Evolutionary conservation across 257 asterid genomes (phyloP).

Genomic region (Ilex asprella): DNA sequence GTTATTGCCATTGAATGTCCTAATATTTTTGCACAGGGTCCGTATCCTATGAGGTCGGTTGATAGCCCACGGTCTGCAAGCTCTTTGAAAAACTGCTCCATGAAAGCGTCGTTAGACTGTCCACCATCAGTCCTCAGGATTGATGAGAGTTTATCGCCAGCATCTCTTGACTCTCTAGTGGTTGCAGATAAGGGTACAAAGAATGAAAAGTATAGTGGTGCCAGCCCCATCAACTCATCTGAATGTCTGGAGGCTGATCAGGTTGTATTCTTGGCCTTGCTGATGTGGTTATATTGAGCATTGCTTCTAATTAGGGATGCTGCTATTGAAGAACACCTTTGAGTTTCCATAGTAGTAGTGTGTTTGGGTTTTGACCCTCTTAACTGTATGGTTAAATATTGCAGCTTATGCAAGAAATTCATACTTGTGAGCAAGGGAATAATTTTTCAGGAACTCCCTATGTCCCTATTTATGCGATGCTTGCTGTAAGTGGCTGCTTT

Average conservation of each 20-base stretch:
- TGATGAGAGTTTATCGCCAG: constrained; percentile 53
- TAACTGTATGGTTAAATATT: constrained; percentile 26
- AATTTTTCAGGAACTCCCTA: constrained; percentile 39
- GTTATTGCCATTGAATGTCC: constrained; percentile 14
- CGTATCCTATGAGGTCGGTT: constrained; percentile 43
- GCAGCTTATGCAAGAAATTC: constrained; percentile 66
- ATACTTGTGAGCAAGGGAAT: constrained; percentile 40
- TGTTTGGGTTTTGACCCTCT: constrained; percentile 1
- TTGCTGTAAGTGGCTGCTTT: constrained; percentile 42
- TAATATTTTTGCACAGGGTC: constrained; percentile 35
- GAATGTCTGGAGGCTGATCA: constrained; percentile 48
- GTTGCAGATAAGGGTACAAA: constrained; percentile 52
- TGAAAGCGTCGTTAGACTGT: constrained; percentile 43
- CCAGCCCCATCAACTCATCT: constrained; percentile 42
- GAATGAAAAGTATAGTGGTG: constrained; percentile 42
- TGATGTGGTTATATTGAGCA: neutral
- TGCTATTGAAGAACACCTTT: neutral
- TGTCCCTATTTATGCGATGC: constrained; percentile 59
- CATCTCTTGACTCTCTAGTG: constrained; percentile 59
- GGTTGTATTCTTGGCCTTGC: constrained; percentile 22
- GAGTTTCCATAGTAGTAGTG: constrained; percentile 11
- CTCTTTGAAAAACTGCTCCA: constrained; percentile 46
- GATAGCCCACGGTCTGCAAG: constrained; percentile 52
- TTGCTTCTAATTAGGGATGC: neutral
- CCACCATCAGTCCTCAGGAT: constrained; percentile 58